phyloP scores from a whole-genome alignment of 129 eudicot genomes.

The Sambucus nigra region DNA sequence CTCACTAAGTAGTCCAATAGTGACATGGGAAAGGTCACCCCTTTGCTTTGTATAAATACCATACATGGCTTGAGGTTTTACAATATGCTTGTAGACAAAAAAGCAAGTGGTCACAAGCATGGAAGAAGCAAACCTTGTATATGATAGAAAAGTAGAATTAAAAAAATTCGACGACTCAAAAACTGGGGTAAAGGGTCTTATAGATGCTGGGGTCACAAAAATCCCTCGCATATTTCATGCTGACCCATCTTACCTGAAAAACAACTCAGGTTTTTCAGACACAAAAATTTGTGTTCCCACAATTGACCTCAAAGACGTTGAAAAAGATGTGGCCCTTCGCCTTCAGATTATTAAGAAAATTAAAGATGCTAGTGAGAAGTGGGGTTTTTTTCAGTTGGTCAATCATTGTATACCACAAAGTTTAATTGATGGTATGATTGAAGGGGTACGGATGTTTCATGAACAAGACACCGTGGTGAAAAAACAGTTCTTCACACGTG shows the following conservation, averaged over 20 bases:
- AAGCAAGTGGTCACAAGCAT: too few relatives aligned
- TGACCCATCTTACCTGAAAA: neutral
- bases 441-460: neutral
- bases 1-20: too few relatives aligned
- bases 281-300: neutral
- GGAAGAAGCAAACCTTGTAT: neutral
- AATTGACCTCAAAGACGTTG: slow-evolving; percentile 4
- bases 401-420: slow-evolving; percentile 15
- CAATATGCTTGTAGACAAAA: too few relatives aligned
- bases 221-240: slow-evolving; percentile 12
- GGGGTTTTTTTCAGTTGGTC: slow-evolving; percentile 24
- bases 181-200: slow-evolving; percentile 20
- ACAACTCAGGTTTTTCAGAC: neutral
- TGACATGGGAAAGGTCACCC: too few relatives aligned
- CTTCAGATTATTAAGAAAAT: slow-evolving; percentile 1
- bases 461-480: neutral
- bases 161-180: slow-evolving; percentile 16
- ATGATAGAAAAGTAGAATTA: slow-evolving; percentile 2
- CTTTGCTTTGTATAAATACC: too few relatives aligned
- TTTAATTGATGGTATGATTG: neutral
- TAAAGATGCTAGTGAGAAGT: slow-evolving; percentile 8
- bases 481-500: neutral
- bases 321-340: neutral
- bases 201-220: slow-evolving; percentile 14
- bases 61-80: too few relatives aligned